Evolutionary conservation across 176 grass and related monocot species (phyloP).

Genomic region (Eleusine coracana): DNA sequence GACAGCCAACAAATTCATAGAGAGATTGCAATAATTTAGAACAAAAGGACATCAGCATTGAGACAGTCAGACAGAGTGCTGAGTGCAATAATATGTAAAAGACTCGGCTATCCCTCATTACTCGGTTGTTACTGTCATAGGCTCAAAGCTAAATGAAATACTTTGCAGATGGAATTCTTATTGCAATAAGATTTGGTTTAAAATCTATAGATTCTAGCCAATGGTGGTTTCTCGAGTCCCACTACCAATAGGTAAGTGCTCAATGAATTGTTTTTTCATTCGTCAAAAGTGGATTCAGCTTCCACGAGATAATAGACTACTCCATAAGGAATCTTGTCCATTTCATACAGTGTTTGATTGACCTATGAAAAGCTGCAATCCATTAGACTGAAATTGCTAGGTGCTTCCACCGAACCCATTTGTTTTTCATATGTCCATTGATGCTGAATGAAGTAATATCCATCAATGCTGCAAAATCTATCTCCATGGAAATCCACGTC

Average conservation of each 20-base stretch:
- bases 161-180: not conserved
- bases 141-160: not conserved
- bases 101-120: not conserved
- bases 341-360: not conserved
- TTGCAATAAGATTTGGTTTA: not conserved
- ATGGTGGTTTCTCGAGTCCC: not conserved
- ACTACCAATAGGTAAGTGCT: not conserved
- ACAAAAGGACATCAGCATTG: not conserved
- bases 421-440: no score
- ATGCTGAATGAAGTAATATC: not conserved
- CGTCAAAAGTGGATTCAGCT: not conserved
- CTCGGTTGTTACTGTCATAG: not conserved
- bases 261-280: not conserved
- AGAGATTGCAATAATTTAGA: constrained; percentile 6
- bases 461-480: constrained; percentile 36
- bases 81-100: constrained; percentile 14
- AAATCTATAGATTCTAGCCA: not conserved
- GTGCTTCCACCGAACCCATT: not conserved
- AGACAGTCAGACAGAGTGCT: not conserved
- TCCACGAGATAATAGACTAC: not conserved
- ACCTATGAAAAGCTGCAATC: constrained; percentile 27
- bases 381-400: constrained; percentile 48
- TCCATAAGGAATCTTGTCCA: constrained; percentile 4
- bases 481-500: constrained; percentile 24
- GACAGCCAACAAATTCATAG: not conserved